Evolutionary conservation across 2,329 filamentous ascomycete species (phyloP).

Genomic region (Sclerotinia trifoliorum): DNA sequence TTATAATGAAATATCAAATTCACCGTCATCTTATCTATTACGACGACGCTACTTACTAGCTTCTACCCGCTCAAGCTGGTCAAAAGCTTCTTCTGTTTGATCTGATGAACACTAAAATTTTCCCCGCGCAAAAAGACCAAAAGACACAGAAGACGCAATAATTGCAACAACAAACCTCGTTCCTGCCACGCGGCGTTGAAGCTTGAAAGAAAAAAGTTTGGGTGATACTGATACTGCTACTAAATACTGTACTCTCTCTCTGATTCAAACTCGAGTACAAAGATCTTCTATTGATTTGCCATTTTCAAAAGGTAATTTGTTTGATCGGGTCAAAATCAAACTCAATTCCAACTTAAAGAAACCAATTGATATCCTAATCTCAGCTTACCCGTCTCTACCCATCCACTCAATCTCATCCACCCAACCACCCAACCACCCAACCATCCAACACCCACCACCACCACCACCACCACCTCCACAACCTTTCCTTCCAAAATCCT

Average conservation of each 20-base stretch:
- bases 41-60: too few relatives aligned
- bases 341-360: neutral
- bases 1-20: neutral
- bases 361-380: slow-evolving; percentile 15
- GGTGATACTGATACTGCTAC: neutral
- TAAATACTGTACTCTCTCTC: too few relatives aligned
- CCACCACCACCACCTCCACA: neutral
- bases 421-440: neutral
- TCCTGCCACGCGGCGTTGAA: slow-evolving; percentile 22
- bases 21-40: too few relatives aligned
- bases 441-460: neutral
- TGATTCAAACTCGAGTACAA: slow-evolving; percentile 4
- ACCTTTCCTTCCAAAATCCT: slow-evolving; percentile 1
- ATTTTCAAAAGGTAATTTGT: slow-evolving; percentile 16
- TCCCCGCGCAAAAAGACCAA: slow-evolving; percentile 13
- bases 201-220: neutral
- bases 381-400: neutral
- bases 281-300: slow-evolving; percentile 8
- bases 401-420: neutral
- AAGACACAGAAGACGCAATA: neutral
- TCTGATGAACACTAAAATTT: slow-evolving; percentile 9
- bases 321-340: slow-evolving; percentile 2
- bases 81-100: slow-evolving; percentile 18
- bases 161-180: slow-evolving; percentile 16
- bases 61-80: too few relatives aligned